These are phyloP conservation scores for Solioccasus polychromus DNA, from an alignment of 768 basidiomycete genomes.

Conservation along the genomic window DNA sequence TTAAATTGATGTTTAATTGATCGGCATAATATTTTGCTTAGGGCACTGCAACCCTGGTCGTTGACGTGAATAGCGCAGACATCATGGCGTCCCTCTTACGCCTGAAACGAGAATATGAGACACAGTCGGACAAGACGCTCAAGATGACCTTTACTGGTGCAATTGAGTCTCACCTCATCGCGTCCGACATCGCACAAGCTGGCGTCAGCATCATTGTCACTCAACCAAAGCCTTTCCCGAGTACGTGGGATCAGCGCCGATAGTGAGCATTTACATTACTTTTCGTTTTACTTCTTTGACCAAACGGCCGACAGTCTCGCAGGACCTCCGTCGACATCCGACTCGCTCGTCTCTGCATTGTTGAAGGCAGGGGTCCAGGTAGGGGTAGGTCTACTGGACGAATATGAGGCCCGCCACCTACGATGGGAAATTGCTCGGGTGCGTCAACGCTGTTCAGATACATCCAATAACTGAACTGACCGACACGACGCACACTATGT, in stretches of 20 bases:
- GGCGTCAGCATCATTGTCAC: conserved; percentile 71
- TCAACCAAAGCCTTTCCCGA: conserved; percentile 60
- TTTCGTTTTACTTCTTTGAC: background rate
- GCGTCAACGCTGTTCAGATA: conserved; percentile 5
- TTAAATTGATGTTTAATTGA: background rate
- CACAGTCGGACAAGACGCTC: conserved; percentile 53
- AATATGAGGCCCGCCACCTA: conserved; percentile 30
- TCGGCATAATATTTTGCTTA: conserved; percentile 15
- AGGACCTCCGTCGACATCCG: conserved; percentile 63
- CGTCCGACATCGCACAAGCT: conserved; percentile 62
- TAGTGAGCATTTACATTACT: conserved; percentile 41
- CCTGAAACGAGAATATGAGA: conserved; percentile 67
- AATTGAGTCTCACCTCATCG: conserved; percentile 62
- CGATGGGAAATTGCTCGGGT: conserved; percentile 42
- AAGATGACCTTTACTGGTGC: conserved; percentile 63
- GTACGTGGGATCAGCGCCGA: conserved; percentile 60
- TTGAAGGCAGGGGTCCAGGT: conserved; percentile 61
- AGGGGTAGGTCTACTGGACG: conserved; percentile 47
- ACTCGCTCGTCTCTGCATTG: conserved; percentile 54
- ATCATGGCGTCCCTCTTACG: conserved; percentile 68
- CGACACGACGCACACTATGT: background rate
- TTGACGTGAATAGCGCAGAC: conserved; percentile 68
- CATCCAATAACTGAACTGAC: background rate
- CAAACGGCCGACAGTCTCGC: conserved; percentile 48
- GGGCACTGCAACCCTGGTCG: conserved; percentile 64